Conservation (phyloP, 495 filamentous ascomycete genomes). For the Neurospora sp. region DNA sequence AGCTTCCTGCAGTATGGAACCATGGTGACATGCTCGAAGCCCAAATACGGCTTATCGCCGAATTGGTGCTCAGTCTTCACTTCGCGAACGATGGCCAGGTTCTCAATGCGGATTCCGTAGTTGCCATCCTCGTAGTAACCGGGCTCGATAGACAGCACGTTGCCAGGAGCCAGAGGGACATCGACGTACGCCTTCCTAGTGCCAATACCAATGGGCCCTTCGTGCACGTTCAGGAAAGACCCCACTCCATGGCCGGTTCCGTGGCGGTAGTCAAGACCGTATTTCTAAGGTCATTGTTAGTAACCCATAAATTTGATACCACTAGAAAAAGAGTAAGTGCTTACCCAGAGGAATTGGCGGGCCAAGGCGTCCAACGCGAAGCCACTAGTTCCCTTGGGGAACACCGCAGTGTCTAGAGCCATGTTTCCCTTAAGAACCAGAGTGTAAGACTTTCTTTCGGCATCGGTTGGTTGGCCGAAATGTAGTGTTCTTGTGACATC, state of each 20-base stretch:
- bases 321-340: constrained; percentile 1
- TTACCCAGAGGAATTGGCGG: constrained; percentile 82
- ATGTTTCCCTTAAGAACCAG: constrained; percentile 96
- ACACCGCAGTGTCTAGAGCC: constrained; percentile 74
- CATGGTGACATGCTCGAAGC: constrained; percentile 97
- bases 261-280: constrained; percentile 91
- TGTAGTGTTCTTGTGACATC: constrained; percentile 93
- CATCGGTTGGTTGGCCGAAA: constrained; percentile 74
- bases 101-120: constrained; percentile 98
- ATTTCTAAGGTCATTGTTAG: constrained; percentile 32
- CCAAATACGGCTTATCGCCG: constrained; percentile 86
- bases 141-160: constrained; percentile 91
- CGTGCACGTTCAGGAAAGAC: constrained; percentile 88
- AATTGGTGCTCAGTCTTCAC: constrained; percentile 77
- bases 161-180: constrained; percentile 79
- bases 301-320: not conserved
- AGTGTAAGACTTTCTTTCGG: constrained; percentile 88
- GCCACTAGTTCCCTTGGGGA: constrained; percentile 90
- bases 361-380: constrained; percentile 86
- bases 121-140: constrained; percentile 97
- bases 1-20: constrained; percentile 86
- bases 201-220: constrained; percentile 94
- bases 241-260: constrained; percentile 96
- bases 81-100: constrained; percentile 82
- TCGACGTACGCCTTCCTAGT: constrained; percentile 86